Evolutionary conservation across 257 asterid genomes (phyloP), one percentile per base, ranked within the genome.

Genomic region (Solanum chilense): DNA sequence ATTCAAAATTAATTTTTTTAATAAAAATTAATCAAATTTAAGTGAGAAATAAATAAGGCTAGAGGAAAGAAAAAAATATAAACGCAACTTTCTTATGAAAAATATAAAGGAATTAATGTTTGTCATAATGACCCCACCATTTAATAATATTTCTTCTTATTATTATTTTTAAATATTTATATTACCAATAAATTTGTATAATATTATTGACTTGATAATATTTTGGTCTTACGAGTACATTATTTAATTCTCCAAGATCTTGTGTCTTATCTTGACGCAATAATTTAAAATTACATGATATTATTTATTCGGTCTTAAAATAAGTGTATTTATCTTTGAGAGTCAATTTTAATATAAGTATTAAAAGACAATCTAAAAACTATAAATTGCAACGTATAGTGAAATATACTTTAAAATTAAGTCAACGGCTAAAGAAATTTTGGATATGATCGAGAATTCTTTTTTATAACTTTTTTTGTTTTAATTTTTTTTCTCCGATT

Each of bases 401-500:
- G 1, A 56, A 56, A 18, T 16, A 56, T 18, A 56, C 7, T 56
- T 56, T 56, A 56, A 56, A 56, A 56, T 56, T 56, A 6, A 18
- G 4, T 56, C 11, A 56, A 56, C 3, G 64, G n/a, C 12, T 7
- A 10, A 56, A n/a, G n/a, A 56, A 18, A 56, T 56, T 56, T 4
- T 56, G 11, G 8, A 56, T 20, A 18, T 14, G 3, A 52, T 52
- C 2, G 60, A 49, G 23, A 5, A 2, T 14, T 5, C 2, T 45
- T 49, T 49, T 14, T 1, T 52, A 52, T 52, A 16, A 2, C 7
- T 7, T 7, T 56, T 7, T 7, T 56, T 14, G 7, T 47, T 6
- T 56, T 18, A 2, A 18, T 18, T 18, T 56, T 0, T 0, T 18
- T 56, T 18, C 3, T 49, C 0, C 6, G 4, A 56, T 56, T 2